These are phyloP conservation scores for Kalmusia sp. DNA, from an alignment of 2,329 filamentous ascomycete species.

Conservation along the genomic window DNA sequence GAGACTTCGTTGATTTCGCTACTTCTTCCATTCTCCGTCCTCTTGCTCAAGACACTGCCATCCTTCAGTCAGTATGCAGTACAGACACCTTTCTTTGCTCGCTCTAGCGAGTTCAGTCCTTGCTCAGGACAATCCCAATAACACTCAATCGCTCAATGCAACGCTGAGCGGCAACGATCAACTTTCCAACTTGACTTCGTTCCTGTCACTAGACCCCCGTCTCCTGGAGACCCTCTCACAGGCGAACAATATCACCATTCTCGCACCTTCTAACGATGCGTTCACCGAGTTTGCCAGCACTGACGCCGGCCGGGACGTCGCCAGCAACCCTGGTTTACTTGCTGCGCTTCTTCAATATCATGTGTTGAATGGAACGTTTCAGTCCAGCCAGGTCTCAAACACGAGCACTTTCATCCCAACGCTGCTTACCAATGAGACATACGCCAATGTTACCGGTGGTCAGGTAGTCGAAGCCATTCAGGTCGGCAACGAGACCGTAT, in stretches of 20 bases:
- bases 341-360: constrained; percentile 64
- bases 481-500: constrained; percentile 52
- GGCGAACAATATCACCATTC: constrained; percentile 62
- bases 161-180: constrained; percentile 33
- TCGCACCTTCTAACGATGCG: constrained; percentile 64
- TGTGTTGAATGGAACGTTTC: constrained; percentile 61
- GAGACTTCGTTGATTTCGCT: neutral
- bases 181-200: constrained; percentile 40
- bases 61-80: constrained; percentile 40
- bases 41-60: constrained; percentile 4
- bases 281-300: constrained; percentile 49
- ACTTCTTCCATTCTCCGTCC: neutral
- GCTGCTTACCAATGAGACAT: constrained; percentile 59
- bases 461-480: constrained; percentile 61
- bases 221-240: constrained; percentile 47
- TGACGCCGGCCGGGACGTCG: constrained; percentile 35
- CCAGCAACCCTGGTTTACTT: constrained; percentile 41
- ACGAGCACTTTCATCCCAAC: constrained; percentile 56
- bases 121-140: constrained; percentile 31
- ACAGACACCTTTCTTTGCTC: constrained; percentile 46
- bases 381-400: constrained; percentile 45
- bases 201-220: constrained; percentile 47
- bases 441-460: constrained; percentile 65
- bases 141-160: constrained; percentile 36
- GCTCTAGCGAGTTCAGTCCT: constrained; percentile 43